phyloP scores from a whole-genome alignment of 345 rosid genomes.

The Reutealis trisperma region DNA sequence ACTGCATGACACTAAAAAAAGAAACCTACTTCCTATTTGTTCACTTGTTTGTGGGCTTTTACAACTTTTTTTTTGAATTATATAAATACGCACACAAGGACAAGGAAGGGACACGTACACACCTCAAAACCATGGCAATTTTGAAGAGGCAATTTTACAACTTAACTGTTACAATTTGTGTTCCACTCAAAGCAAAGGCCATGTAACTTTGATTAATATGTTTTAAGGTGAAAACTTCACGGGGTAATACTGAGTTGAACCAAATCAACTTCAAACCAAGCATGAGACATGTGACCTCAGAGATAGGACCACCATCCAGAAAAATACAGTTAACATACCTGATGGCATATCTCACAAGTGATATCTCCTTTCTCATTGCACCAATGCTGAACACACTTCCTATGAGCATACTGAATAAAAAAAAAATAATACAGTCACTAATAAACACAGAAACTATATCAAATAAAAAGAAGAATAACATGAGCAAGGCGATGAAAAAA shows the following conservation, averaged over 20 bases:
- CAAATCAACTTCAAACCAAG: not conserved
- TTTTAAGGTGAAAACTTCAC: not conserved
- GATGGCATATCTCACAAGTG: constrained; percentile 91
- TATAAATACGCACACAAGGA: too few relatives aligned
- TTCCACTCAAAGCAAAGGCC: not conserved
- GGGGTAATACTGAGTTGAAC: not conserved
- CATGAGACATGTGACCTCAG: not conserved
- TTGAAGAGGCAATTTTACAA: too few relatives aligned
- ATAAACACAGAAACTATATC: not conserved
- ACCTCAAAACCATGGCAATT: too few relatives aligned
- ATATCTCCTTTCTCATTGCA: constrained; percentile 91
- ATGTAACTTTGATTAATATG: not conserved
- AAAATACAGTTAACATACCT: constrained; percentile 43
- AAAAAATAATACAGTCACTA: not conserved
- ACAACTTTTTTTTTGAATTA: too few relatives aligned
- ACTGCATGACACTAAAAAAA: too few relatives aligned
- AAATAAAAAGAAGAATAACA: not conserved
- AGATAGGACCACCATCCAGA: not conserved
- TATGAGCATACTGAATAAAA: constrained; percentile 73
- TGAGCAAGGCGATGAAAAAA: too few relatives aligned
- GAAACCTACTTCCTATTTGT: not conserved
- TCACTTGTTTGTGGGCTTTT: not conserved
- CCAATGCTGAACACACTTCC: constrained; percentile 95
- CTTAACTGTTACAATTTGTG: not conserved
- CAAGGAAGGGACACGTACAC: too few relatives aligned